A percentile compares a stretch with the other conserved stretches of the same genome.
These are phyloP conservation scores for Rubus idaeus DNA, from an alignment of 306 rosid genomes.

Conservation along the genomic window DNA sequence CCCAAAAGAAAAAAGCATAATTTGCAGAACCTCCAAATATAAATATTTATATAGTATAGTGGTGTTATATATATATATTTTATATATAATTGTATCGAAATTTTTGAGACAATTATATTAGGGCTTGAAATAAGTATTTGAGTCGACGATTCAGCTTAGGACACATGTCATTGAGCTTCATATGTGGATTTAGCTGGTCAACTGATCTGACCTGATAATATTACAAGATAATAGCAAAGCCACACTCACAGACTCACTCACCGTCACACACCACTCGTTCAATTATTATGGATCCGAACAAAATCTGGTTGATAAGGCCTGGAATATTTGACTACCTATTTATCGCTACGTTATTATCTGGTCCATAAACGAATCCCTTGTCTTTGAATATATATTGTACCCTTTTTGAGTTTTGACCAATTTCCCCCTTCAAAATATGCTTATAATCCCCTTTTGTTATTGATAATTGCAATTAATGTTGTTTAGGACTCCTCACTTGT, in stretches of 20 bases:
- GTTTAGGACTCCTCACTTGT: too few relatives aligned
- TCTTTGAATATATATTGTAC: background rate
- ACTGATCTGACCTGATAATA: background rate
- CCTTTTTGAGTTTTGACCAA: background rate
- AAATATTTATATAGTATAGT: too few relatives aligned
- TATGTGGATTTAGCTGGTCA: background rate
- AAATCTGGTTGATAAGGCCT: background rate
- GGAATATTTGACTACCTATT: conserved; percentile 8
- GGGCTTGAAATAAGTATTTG: too few relatives aligned
- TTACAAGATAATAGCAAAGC: background rate
- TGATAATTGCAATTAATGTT: background rate
- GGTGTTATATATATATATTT: too few relatives aligned
- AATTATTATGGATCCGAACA: background rate
- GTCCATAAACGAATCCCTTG: background rate
- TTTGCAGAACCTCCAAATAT: too few relatives aligned
- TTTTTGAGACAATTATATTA: background rate
- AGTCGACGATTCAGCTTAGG: background rate
- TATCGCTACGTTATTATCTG: background rate
- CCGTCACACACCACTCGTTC: background rate
- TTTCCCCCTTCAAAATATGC: background rate
- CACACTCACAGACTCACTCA: too few relatives aligned
- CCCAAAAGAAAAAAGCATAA: too few relatives aligned
- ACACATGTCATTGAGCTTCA: background rate
- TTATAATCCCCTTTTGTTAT: background rate
- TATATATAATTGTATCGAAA: too few relatives aligned